Conservation (phyloP, 495 filamentous ascomycete genomes). For the Penicillium subrubescens region DNA sequence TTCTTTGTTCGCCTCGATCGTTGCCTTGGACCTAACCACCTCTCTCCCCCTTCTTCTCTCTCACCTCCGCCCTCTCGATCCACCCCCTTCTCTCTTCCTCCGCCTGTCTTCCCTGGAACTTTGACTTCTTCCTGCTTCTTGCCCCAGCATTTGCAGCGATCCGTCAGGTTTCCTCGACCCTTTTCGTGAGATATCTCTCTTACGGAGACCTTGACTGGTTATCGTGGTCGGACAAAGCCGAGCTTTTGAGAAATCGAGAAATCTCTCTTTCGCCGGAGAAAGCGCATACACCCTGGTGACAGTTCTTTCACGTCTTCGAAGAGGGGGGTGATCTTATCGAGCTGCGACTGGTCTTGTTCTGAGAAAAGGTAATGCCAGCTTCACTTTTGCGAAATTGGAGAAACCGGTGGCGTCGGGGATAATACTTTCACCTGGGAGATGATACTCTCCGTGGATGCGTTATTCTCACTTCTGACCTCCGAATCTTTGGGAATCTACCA, state of each 20-base stretch:
- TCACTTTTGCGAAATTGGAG: neutral
- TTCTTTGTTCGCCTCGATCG: slow-evolving; percentile 16
- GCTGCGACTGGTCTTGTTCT: slow-evolving; percentile 17
- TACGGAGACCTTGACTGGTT: slow-evolving; percentile 56
- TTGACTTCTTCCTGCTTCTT: slow-evolving; percentile 29
- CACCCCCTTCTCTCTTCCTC: slow-evolving; percentile 23
- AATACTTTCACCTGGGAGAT: neutral
- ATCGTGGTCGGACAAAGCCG: slow-evolving; percentile 46
- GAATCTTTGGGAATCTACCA: slow-evolving; percentile 5
- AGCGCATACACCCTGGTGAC: slow-evolving; percentile 32
- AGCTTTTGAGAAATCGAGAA: slow-evolving; percentile 34
- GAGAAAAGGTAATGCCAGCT: slow-evolving; percentile 43
- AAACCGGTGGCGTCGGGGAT: slow-evolving; percentile 18
- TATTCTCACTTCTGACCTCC: slow-evolving; percentile 14
- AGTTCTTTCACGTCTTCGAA: slow-evolving; percentile 25
- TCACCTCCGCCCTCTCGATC: slow-evolving; percentile 17
- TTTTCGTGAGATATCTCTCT: slow-evolving; percentile 44
- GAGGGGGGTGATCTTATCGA: slow-evolving; percentile 25
- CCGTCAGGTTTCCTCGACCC: slow-evolving; percentile 42
- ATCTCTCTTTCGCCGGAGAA: slow-evolving; percentile 22
- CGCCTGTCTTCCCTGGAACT: slow-evolving; percentile 35
- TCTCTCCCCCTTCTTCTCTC: slow-evolving; percentile 20
- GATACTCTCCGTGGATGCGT: neutral
- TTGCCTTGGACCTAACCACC: slow-evolving; percentile 7
- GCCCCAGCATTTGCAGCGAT: slow-evolving; percentile 29